A percentile compares a stretch with the other conserved stretches of the same genome.
Conservation (phyloP, 2,329 filamentous ascomycete genomes). For the Calonectria henricotiae region DNA sequence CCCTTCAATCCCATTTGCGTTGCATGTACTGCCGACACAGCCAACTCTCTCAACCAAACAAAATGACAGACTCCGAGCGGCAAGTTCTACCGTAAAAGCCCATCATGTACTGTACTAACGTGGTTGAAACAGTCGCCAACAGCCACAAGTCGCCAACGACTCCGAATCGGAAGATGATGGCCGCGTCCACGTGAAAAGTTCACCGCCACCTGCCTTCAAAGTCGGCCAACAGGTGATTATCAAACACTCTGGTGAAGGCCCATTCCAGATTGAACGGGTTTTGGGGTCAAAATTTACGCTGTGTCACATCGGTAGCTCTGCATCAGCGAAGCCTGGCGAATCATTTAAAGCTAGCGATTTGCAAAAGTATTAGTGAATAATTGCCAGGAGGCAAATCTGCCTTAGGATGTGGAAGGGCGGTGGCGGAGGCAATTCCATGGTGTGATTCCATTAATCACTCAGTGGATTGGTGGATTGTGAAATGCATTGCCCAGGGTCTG, state of each 20-base stretch:
- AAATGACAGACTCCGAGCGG: conserved; percentile 9
- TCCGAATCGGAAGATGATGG: conserved; percentile 4
- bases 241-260: neutral
- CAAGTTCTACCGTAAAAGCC: neutral
- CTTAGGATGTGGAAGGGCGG: neutral
- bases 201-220: neutral
- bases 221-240: neutral
- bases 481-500: neutral
- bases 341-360: neutral
- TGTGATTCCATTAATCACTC: neutral
- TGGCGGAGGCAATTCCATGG: neutral
- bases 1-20: neutral
- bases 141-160: neutral
- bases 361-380: neutral
- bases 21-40: neutral
- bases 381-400: neutral
- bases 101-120: neutral
- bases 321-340: neutral
- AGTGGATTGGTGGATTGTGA: neutral
- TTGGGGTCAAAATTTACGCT: neutral
- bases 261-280: neutral
- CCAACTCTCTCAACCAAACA: neutral
- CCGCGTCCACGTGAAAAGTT: neutral
- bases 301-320: neutral
- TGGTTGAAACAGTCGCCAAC: neutral